Conservation (phyloP, 495 filamentous ascomycete species). For the Hypomontagnella monticulosa region DNA sequence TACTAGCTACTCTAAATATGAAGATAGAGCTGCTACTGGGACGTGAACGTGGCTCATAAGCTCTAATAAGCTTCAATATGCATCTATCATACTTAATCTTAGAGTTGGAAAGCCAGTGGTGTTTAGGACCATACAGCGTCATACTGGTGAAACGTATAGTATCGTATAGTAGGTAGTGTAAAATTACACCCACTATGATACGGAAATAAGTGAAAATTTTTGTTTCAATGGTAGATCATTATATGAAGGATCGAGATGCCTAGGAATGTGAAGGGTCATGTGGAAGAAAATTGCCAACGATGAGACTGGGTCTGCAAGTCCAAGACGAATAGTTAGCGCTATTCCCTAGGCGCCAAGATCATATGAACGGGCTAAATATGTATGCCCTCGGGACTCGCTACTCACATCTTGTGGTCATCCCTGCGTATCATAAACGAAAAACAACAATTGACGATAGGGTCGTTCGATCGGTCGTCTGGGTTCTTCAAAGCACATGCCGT, state of each 20-base stretch:
- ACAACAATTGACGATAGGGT: slow-evolving; percentile 86
- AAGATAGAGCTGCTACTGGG: slow-evolving; percentile 8
- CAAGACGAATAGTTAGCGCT: slow-evolving; percentile 28
- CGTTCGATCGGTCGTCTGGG: slow-evolving; percentile 74
- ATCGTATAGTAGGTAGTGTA: slow-evolving; percentile 25
- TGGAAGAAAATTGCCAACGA: slow-evolving; percentile 96
- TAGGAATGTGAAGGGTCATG: slow-evolving; percentile 58
- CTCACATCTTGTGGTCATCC: slow-evolving; percentile 97
- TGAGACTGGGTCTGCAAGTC: slow-evolving; percentile 79
- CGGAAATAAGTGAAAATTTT: slow-evolving; percentile 9
- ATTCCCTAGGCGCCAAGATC: neutral
- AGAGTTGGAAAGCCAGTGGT: neutral
- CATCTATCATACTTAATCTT: slow-evolving; percentile 28
- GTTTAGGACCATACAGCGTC: slow-evolving; percentile 1
- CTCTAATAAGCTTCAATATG: slow-evolving; percentile 31
- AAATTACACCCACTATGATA: slow-evolving; percentile 15
- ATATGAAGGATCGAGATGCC: slow-evolving; percentile 5
- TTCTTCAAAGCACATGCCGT: slow-evolving; percentile 93
- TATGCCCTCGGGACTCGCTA: slow-evolving; percentile 27
- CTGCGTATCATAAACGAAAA: slow-evolving; percentile 97
- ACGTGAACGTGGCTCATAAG: slow-evolving; percentile 14
- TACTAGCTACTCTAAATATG: neutral
- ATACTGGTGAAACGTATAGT: slow-evolving; percentile 27
- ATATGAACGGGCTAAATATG: neutral
- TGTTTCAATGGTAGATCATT: neutral